A percentile compares a stretch with the other conserved stretches of the same genome.
phyloP scores from a whole-genome alignment of 495 filamentous ascomycete species.

The Penicillium lagena region DNA sequence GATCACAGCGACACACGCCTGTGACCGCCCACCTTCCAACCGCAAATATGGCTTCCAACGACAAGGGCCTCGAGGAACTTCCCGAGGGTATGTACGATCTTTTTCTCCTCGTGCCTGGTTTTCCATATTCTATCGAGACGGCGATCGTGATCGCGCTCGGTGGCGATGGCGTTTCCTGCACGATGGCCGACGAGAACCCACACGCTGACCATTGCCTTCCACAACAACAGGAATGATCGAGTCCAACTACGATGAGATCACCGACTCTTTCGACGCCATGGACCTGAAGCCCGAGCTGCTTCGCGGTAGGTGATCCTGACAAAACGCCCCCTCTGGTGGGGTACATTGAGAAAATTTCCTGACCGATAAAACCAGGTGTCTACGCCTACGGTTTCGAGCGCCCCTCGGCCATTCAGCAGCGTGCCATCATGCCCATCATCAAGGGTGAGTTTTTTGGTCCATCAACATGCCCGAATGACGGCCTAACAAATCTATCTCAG shows the following conservation, averaged over 20 bases:
- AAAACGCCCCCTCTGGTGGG: conserved; percentile 9
- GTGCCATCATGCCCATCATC: conserved; percentile 98
- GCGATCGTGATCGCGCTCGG: conserved; percentile 6
- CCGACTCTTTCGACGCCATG: conserved; percentile 98
- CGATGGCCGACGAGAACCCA: too few species aligned
- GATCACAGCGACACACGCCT: conserved; percentile 56
- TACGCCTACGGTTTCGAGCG: conserved; percentile 99
- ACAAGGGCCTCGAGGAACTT: conserved; percentile 96
- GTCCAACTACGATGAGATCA: conserved; percentile 99
- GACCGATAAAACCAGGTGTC: conserved; percentile 58
- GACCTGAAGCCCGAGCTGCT: conserved; percentile 92
- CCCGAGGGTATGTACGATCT: conserved; percentile 63
- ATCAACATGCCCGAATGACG: conserved; percentile 1
- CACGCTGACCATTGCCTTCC: not conserved
- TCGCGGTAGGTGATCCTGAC: conserved; percentile 63
- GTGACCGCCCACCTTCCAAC: conserved; percentile 57
- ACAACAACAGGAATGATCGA: conserved; percentile 80
- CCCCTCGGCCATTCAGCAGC: conserved; percentile 98
- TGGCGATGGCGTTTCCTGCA: conserved; percentile 6
- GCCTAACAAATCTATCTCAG: conserved; percentile 37
- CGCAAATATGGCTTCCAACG: conserved; percentile 91
- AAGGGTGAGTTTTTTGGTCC: conserved; percentile 65
- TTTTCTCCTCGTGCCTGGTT: conserved; percentile 1
- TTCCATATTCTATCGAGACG: not conserved
- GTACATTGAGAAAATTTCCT: conserved; percentile 20